Base-by-base conservation (phyloP, 164 flowering plant genomes). In the Akebia trifoliata region DNA sequence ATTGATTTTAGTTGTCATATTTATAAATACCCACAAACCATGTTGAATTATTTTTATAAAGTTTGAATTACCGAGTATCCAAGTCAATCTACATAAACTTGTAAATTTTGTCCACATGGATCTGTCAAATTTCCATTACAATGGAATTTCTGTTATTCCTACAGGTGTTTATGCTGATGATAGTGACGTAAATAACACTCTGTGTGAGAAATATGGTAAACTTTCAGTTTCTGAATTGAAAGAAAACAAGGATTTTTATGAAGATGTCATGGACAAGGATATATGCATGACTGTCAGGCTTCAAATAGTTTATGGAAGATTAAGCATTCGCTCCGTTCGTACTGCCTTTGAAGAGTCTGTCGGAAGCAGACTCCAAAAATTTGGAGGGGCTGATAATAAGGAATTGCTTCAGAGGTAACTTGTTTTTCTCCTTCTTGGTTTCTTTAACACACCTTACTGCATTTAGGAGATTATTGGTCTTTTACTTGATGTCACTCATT, bases 261-360 rank as follows among this genome's bases (percentile, higher is more conserved):
- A 79, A 29, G 90, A 87, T 69, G 63, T 87, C 11, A 61, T 87
- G 75, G 86, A 80, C 63, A 65, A 72, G 64, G 96, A 90, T 74
- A 55, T 90, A 53, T 11, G 72, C 58, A 72, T 93, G 81, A 90
- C 96, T 40, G 71, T 93, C 46, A 83, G 95, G 65, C 96, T 93
- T 69, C 92, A 87, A 62, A 86, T 90, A 53, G 87, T 90, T 6
- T 86, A 93, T 68, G 76, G 92, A 14, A 81, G 73, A 67, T 59
- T 93, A 61, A 90, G 92, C 63, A 87, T 93, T 59, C 69, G 78
- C 9, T 93, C 99, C 28, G 92, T 93, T 0, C 84, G 96, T 18
- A 87, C 68, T 70, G 94, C 99, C 56, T 90, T 90, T 78, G 90
- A 90, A 69, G 96, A 93, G 43, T 90, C 97, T 3, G 82, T 93